These are phyloP conservation scores for Thalia dealbata DNA, from an alignment of 176 grass and related monocot species.

Conservation along the genomic window DNA sequence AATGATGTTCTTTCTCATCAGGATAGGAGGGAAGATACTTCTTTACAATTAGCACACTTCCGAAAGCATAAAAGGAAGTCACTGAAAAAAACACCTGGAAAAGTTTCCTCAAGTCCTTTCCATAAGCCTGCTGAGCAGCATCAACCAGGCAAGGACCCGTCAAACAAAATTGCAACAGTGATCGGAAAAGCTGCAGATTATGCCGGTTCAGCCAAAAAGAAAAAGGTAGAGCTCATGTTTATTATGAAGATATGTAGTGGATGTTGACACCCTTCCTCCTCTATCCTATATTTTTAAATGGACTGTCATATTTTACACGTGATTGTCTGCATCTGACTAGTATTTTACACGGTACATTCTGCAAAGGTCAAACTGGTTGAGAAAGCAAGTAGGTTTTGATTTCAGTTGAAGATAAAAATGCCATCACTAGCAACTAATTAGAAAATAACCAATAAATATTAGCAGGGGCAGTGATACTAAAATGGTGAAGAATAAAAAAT, in stretches of 20 bases:
- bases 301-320: background rate
- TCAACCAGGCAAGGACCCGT: constrained; percentile 72
- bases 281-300: background rate
- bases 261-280: background rate
- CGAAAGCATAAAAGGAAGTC: constrained; percentile 77
- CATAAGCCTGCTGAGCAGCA: constrained; percentile 80
- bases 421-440: background rate
- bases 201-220: constrained; percentile 56
- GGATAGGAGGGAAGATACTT: constrained; percentile 95
- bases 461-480: too few relatives aligned
- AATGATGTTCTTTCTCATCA: constrained; percentile 23
- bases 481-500: too few relatives aligned
- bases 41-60: constrained; percentile 64
- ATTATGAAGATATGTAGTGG: background rate
- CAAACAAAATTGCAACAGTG: constrained; percentile 74
- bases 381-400: background rate
- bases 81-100: constrained; percentile 66
- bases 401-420: background rate
- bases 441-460: too few relatives aligned
- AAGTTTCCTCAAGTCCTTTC: constrained; percentile 32
- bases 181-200: constrained; percentile 88
- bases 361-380: background rate
- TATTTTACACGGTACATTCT: background rate
- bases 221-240: constrained; percentile 44
- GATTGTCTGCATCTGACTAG: background rate